Conservation (phyloP, 352 stramenopile species). For the Elongisporangium prolatum region DNA sequence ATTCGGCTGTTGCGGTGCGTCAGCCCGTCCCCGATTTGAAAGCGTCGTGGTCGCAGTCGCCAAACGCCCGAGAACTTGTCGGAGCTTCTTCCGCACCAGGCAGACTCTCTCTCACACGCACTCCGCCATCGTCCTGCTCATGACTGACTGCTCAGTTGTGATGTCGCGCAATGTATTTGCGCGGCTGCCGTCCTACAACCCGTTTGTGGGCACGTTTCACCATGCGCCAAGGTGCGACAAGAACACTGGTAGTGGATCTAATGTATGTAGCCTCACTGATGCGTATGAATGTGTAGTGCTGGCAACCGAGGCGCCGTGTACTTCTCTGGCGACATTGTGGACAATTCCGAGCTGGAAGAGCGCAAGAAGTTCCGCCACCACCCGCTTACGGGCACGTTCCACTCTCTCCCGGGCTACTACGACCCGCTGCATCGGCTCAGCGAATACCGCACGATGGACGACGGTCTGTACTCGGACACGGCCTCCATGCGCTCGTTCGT, state of each 20-base stretch:
- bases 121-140: constrained; percentile 8
- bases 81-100: not conserved
- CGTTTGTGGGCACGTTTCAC: constrained; percentile 87
- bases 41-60: not conserved
- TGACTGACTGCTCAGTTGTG: constrained; percentile 34
- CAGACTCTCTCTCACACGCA: not conserved
- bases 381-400: constrained; percentile 84
- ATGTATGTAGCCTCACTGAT: too few species aligned
- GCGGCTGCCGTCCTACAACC: constrained; percentile 83
- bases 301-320: constrained; percentile 84
- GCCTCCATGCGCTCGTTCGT: constrained; percentile 75
- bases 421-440: constrained; percentile 78
- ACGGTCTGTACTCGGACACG: constrained; percentile 64
- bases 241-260: too few species aligned
- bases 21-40: not conserved
- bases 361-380: constrained; percentile 87
- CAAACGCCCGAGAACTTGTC: not conserved
- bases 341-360: constrained; percentile 85
- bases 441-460: constrained; percentile 56
- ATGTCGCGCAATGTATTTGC: constrained; percentile 72
- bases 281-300: constrained; percentile 29
- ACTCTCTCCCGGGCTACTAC: constrained; percentile 83
- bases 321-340: constrained; percentile 85
- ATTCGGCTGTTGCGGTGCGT: not conserved
- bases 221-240: constrained; percentile 73